These are phyloP conservation scores for Austroboletus niveus DNA, from an alignment of 1,284 basidiomycete species.

Conservation along the genomic window DNA sequence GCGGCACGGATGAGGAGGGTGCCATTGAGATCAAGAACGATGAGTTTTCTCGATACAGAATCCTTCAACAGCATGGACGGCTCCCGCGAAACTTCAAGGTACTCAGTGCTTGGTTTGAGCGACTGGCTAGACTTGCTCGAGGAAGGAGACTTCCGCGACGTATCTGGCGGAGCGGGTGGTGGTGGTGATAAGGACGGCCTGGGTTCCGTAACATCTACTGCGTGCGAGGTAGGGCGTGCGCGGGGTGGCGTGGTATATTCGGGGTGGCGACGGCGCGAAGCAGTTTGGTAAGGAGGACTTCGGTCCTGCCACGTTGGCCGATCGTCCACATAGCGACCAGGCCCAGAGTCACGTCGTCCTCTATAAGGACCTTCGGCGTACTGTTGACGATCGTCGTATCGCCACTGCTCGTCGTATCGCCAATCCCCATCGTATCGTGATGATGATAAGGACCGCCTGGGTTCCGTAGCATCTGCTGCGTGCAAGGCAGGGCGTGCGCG, in stretches of 20 bases:
- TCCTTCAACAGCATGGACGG: slow-evolving; percentile 36
- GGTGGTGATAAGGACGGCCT: neutral
- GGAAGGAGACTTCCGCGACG: slow-evolving; percentile 6
- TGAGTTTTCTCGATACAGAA: slow-evolving; percentile 55
- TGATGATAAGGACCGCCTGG: neutral
- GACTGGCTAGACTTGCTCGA: slow-evolving; percentile 3
- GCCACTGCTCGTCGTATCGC: slow-evolving; percentile 7
- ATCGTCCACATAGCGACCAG: slow-evolving; percentile 7
- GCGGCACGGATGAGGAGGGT: slow-evolving; percentile 68
- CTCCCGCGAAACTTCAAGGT: slow-evolving; percentile 37
- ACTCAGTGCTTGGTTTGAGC: slow-evolving; percentile 35
- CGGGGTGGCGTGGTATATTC: slow-evolving; percentile 8
- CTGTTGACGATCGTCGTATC: slow-evolving; percentile 8
- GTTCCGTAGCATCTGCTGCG: slow-evolving; percentile 8
- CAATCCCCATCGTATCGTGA: neutral
- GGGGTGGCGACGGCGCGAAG: slow-evolving; percentile 10
- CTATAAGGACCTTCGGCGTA: slow-evolving; percentile 9
- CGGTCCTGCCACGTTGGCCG: slow-evolving; percentile 6
- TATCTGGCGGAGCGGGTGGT: neutral
- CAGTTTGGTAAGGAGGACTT: neutral
- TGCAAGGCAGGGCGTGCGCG: slow-evolving; percentile 3
- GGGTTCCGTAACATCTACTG: slow-evolving; percentile 6
- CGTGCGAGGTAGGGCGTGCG: slow-evolving; percentile 6
- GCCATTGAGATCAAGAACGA: slow-evolving; percentile 83
- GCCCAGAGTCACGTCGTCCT: slow-evolving; percentile 2